Conservation (phyloP, 768 basidiomycete genomes). For the Pleurotus platypus region DNA sequence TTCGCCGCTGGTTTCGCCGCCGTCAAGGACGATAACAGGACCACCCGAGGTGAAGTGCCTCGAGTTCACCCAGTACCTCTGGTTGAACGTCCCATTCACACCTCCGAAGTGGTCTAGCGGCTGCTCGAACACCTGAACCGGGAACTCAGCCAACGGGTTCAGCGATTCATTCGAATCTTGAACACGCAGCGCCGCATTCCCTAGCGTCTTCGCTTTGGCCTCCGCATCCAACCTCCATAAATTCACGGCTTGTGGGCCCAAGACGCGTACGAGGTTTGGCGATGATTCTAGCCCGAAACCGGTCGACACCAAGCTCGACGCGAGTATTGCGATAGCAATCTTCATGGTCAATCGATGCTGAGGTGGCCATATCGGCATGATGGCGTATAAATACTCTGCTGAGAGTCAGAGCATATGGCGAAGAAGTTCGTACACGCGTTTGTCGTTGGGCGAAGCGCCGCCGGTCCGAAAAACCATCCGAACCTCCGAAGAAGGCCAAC, state of each 20-base stretch:
- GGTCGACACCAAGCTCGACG: neutral
- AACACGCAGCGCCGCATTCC: slow-evolving; percentile 10
- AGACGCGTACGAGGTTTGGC: slow-evolving; percentile 17
- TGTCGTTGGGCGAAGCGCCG: neutral
- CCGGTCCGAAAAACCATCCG: no score
- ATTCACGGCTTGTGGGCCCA: slow-evolving; percentile 62
- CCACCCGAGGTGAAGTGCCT: slow-evolving; percentile 75
- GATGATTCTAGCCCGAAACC: slow-evolving; percentile 5
- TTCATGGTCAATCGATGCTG: slow-evolving; percentile 7
- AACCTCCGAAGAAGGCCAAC: no score
- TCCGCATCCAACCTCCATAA: slow-evolving; percentile 50
- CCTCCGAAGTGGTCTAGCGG: slow-evolving; percentile 80
- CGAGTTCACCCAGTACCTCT: slow-evolving; percentile 91
- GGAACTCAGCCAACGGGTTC: slow-evolving; percentile 15
- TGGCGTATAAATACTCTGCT: neutral
- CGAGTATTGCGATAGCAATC: slow-evolving; percentile 7
- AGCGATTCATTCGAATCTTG: slow-evolving; percentile 13
- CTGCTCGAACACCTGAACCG: slow-evolving; percentile 67
- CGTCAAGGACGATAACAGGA: slow-evolving; percentile 89
- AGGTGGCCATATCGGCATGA: slow-evolving; percentile 1
- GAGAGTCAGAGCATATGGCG: slow-evolving; percentile 3
- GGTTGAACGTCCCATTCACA: slow-evolving; percentile 63
- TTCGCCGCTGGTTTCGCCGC: slow-evolving; percentile 89
- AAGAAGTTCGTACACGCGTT: neutral
- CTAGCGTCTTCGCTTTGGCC: slow-evolving; percentile 5